Evolutionary conservation across 176 grass and related monocot species (phyloP).

Genomic region (Stipa capillata): DNA sequence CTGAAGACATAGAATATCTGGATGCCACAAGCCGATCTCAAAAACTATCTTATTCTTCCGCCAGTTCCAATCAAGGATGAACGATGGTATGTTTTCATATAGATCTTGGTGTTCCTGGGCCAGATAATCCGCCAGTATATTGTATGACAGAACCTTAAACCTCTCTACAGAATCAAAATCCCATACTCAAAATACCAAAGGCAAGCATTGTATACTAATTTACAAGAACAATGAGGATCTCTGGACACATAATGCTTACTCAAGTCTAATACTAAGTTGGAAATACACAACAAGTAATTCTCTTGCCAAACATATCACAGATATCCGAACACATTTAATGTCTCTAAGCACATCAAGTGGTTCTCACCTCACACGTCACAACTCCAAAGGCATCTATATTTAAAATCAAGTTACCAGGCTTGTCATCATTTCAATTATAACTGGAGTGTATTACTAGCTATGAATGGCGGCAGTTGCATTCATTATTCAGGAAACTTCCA

Average conservation of each 20-base stretch:
- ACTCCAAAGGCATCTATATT: not conserved
- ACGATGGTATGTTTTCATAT: conserved; percentile 44
- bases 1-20: conserved; percentile 93
- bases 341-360: not conserved
- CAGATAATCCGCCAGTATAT: conserved; percentile 96
- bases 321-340: not conserved
- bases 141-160: conserved; percentile 89
- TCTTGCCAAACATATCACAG: not conserved
- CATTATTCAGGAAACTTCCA: not conserved
- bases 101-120: conserved; percentile 62
- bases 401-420: conserved; percentile 10
- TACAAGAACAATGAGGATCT: not conserved
- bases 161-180: conserved; percentile 51
- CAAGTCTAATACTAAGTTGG: conserved; percentile 2
- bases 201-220: conserved; percentile 1
- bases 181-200: conserved; percentile 7
- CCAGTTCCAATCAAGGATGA: conserved; percentile 71
- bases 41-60: conserved; percentile 62
- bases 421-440: conserved; percentile 41
- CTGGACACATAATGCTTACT: not conserved
- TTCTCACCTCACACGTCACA: not conserved
- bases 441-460: not conserved
- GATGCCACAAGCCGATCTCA: conserved; percentile 70
- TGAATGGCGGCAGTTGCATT: not conserved
- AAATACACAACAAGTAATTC: not conserved